Base-by-base conservation (phyloP, 75 land plant species). In the Gnetum montanum region DNA sequence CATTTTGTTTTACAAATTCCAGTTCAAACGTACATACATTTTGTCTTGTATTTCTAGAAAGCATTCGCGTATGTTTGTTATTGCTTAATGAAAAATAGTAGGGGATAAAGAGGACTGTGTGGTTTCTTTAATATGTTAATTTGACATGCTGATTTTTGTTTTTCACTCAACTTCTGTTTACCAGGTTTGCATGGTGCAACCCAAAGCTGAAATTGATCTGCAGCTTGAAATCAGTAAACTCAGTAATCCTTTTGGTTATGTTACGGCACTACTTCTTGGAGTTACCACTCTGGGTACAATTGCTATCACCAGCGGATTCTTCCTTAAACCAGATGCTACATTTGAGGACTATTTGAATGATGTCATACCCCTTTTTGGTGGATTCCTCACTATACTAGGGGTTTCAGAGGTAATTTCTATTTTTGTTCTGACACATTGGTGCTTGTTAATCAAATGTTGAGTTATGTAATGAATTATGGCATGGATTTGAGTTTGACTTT, bases 111-210 rank as follows among this genome's bases (percentile, higher is more conserved):
- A n/a, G n/a, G n/a, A n/a, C n/a, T n/a, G n/a, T n/a, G n/a, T n/a
- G n/a, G n/a, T n/a, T n/a, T n/a, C n/a, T n/a, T n/a, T n/a, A n/a
- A n/a, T n/a, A n/a, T n/a, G n/a, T n/a, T n/a, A n/a, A n/a, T n/a
- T n/a, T n/a, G n/a, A n/a, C n/a, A n/a, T n/a, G n/a, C n/a, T n/a
- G n/a, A n/a, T n/a, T n/a, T n/a, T n/a, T n/a, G n/a, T n/a, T n/a
- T n/a, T n/a, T n/a, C n/a, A n/a, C n/a, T n/a, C n/a, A n/a, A n/a
- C n/a, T n/a, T n/a, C 51, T 40, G 35, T 44, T 24, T 57, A 50
- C 66, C 58, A 85, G 97, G 94, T 74, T 2, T 84, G 89, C 71
- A 59, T 93, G 71, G 98, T 93, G 43, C 98, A 93, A 63, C 98
- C 98, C 1, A 93, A 93, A 60, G 59, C 80, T 40, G 98, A 93